Evolutionary conservation across 164 flowering plant species (phyloP).

Genomic region (Chimonanthus praecox): DNA sequence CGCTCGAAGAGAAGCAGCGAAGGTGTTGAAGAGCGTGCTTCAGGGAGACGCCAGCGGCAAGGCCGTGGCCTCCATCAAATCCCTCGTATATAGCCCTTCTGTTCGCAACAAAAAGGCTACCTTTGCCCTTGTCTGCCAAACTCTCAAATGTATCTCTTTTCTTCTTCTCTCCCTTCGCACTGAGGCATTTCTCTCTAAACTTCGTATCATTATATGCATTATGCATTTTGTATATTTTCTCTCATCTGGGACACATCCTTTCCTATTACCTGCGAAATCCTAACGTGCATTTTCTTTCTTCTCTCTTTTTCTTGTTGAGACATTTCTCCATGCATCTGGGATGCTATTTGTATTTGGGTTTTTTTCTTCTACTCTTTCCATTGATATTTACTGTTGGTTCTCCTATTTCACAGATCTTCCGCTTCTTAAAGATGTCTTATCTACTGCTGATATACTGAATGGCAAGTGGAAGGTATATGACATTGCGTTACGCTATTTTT

Average conservation of each 20-base stretch:
- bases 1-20: conserved; percentile 89
- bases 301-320: not conserved
- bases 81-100: conserved; percentile 75
- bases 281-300: not conserved
- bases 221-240: too few relatives aligned
- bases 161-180: not conserved
- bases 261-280: not conserved
- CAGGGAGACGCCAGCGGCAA: conserved; percentile 71
- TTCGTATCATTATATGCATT: not conserved
- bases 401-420: conserved; percentile 44
- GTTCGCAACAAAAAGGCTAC: conserved; percentile 84
- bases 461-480: conserved; percentile 76
- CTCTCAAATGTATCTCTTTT: conserved; percentile 58
- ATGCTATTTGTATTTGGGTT: not conserved
- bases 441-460: conserved; percentile 40
- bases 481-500: not conserved
- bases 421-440: conserved; percentile 60
- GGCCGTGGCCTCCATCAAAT: conserved; percentile 77
- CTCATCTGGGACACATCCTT: not conserved
- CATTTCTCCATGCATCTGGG: too few relatives aligned
- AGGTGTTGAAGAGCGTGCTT: conserved; percentile 55
- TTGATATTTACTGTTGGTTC: not conserved
- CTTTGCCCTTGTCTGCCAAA: conserved; percentile 78
- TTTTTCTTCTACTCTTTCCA: not conserved
- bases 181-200: too few relatives aligned